phyloP scores from a whole-genome alignment of 306 rosid species.

The Neltuma alba region DNA sequence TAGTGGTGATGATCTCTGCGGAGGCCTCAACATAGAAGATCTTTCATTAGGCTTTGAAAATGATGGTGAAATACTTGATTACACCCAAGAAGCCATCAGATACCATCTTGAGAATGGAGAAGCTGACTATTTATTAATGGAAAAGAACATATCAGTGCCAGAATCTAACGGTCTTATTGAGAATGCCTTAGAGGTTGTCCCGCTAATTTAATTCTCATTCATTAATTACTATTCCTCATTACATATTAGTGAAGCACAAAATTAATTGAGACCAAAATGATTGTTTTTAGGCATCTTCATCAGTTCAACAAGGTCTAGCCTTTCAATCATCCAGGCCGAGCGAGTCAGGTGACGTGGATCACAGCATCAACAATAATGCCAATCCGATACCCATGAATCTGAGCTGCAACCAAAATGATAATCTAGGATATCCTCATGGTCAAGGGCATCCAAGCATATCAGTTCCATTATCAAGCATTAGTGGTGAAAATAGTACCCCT shows the following conservation, averaged over 20 bases:
- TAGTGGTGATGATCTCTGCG: conserved; percentile 53
- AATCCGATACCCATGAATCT: conserved; percentile 56
- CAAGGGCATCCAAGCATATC: conserved; percentile 65
- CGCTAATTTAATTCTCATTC: not conserved
- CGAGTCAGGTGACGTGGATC: conserved; percentile 50
- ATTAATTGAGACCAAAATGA: conserved; percentile 33
- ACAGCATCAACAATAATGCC: conserved; percentile 43
- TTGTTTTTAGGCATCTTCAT: conserved; percentile 63
- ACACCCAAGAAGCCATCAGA: conserved; percentile 51
- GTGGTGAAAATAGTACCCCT: conserved; percentile 58
- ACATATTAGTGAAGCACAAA: conserved; percentile 11
- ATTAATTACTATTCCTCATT: conserved; percentile 20
- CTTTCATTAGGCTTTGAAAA: conserved; percentile 47
- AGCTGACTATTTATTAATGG: conserved; percentile 59
- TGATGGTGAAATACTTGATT: conserved; percentile 52
- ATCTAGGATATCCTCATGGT: conserved; percentile 59
- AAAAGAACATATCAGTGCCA: conserved; percentile 52
- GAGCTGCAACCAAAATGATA: conserved; percentile 48
- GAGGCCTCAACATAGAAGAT: conserved; percentile 55
- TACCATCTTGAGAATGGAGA: conserved; percentile 62
- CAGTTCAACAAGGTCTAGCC: conserved; percentile 54
- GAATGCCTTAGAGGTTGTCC: conserved; percentile 62
- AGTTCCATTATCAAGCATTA: conserved; percentile 59
- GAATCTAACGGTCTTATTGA: conserved; percentile 58
- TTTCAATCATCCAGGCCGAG: conserved; percentile 53